Evolutionary conservation across 192 early-diverging fungal species (phyloP).

Genomic region (Podochytrium sp.): DNA sequence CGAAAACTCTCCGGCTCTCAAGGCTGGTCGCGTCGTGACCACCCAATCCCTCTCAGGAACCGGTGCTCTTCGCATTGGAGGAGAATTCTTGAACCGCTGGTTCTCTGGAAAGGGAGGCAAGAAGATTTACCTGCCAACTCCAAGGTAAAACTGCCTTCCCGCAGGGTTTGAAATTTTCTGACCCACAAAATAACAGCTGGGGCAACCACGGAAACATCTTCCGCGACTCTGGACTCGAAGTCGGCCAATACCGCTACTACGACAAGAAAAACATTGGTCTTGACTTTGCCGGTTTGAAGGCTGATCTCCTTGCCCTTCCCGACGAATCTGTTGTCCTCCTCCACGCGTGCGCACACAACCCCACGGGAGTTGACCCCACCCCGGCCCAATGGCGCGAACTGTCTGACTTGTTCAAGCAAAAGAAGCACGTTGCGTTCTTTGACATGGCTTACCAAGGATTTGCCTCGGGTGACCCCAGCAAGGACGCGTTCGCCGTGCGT

Average conservation of each 20-base stretch:
- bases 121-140: slow-evolving; percentile 89
- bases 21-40: slow-evolving; percentile 72
- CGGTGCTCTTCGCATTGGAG: slow-evolving; percentile 93
- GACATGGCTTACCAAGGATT: slow-evolving; percentile 99
- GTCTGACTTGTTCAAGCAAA: slow-evolving; percentile 71
- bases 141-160: slow-evolving; percentile 40
- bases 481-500: slow-evolving; percentile 93
- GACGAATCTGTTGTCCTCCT: slow-evolving; percentile 87
- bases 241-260: slow-evolving; percentile 92
- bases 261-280: slow-evolving; percentile 91
- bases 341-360: slow-evolving; percentile 99
- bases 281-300: slow-evolving; percentile 89
- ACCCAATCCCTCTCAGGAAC: slow-evolving; percentile 98
- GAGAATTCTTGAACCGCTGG: slow-evolving; percentile 81
- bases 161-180: neutral
- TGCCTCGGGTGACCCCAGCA: slow-evolving; percentile 86
- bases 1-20: slow-evolving; percentile 67
- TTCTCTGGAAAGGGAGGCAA: slow-evolving; percentile 75
- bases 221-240: slow-evolving; percentile 84
- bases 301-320: slow-evolving; percentile 87
- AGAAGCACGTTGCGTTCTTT: slow-evolving; percentile 91
- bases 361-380: slow-evolving; percentile 98
- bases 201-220: slow-evolving; percentile 97
- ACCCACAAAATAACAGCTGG: slow-evolving; percentile 65
- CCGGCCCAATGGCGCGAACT: slow-evolving; percentile 90